Evolutionary conservation across 768 basidiomycete genomes (phyloP), one percentile per base, ranked within the genome.

Genomic region (Termitomyces sp.): DNA sequence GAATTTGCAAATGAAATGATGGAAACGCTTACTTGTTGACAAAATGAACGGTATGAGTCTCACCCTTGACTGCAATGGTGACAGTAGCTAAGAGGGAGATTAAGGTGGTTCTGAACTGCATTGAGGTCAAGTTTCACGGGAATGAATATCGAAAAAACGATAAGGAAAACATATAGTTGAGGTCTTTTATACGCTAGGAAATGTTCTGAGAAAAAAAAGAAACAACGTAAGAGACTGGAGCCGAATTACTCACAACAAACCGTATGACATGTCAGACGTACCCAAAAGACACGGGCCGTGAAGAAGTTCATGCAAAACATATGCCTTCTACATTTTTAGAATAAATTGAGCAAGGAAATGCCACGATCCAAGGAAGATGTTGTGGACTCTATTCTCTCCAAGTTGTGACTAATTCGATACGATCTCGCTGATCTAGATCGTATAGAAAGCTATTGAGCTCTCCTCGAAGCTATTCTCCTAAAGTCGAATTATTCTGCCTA

Each of bases 21-120:
- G 12, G 5, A 9, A 28, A 50, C 8, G 31, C 62, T 33, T 15
- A 64, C 62, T 63, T 64, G 64, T 77, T 77, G 42, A 61, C 63
- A 56, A 76, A 75, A 57, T 65, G 67, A 12, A 76, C 67, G 10
- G 68, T 71, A 55, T 76, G 75, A 1, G 60, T 55, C 62, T 75
- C 74, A 37, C 68, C 74, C 11, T 54, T 45, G 21, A 64, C 56
- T 37, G 54, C 62, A 33, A 64, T 41, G 41, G 66, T 44, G 41
- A 59, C 56, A 43, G 59, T 23, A n/a, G 42, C 48, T n/a, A 64
- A 51, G n/a, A 70, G 46, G 21, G 65, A 38, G 37, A 61, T 45
- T 26, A 60, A 45, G 47, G 60, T 15, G 47, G 64, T 21, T 48
- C 52, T 63, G 59, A 62, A 57, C 17, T 56, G 5, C 55, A 56